Evolutionary conservation across 192 early-diverging fungal genomes (phyloP).

Genomic region (Coemansia nantahalensis): DNA sequence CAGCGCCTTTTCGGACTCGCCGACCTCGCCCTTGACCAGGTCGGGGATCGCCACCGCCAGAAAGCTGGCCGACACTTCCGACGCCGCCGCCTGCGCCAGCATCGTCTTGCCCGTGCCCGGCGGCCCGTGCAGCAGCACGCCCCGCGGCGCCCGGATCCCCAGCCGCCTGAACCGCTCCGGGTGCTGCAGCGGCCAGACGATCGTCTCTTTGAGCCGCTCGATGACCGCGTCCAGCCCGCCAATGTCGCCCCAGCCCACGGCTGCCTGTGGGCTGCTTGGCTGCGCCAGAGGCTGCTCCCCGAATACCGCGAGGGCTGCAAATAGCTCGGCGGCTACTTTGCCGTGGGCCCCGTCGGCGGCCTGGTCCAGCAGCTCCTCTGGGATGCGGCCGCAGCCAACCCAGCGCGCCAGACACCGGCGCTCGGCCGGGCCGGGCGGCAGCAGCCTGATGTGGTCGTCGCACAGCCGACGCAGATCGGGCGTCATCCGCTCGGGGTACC

Average conservation of each 20-base stretch:
- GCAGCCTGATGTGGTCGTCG: slow-evolving; percentile 39
- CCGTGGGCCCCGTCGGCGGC: slow-evolving; percentile 16
- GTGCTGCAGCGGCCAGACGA: slow-evolving; percentile 75
- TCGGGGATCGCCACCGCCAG: slow-evolving; percentile 74
- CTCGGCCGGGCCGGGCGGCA: slow-evolving; percentile 23
- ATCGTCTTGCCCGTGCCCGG: slow-evolving; percentile 95
- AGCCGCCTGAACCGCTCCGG: slow-evolving; percentile 61
- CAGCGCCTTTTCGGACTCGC: slow-evolving; percentile 93
- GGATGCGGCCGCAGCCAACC: slow-evolving; percentile 9
- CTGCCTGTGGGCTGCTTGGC: too few relatives aligned
- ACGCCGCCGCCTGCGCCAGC: slow-evolving; percentile 80
- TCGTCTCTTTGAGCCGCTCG: slow-evolving; percentile 67
- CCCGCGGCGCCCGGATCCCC: slow-evolving; percentile 74
- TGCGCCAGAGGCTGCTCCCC: too few relatives aligned
- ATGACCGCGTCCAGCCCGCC: slow-evolving; percentile 76
- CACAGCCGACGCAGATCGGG: slow-evolving; percentile 27
- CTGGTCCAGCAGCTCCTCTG: neutral
- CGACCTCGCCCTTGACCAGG: slow-evolving; percentile 87
- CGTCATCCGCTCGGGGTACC: slow-evolving; percentile 29
- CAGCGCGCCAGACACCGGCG: slow-evolving; percentile 25
- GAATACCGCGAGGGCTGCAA: slow-evolving; percentile 8
- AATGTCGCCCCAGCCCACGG: slow-evolving; percentile 72
- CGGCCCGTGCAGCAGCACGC: slow-evolving; percentile 80
- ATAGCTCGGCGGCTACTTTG: slow-evolving; percentile 25
- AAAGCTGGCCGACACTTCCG: slow-evolving; percentile 78